A percentile compares a stretch with the other conserved stretches of the same genome.
Evolutionary conservation across 1,284 basidiomycete genomes (phyloP).

Genomic region (Melampsora larici-populina): DNA sequence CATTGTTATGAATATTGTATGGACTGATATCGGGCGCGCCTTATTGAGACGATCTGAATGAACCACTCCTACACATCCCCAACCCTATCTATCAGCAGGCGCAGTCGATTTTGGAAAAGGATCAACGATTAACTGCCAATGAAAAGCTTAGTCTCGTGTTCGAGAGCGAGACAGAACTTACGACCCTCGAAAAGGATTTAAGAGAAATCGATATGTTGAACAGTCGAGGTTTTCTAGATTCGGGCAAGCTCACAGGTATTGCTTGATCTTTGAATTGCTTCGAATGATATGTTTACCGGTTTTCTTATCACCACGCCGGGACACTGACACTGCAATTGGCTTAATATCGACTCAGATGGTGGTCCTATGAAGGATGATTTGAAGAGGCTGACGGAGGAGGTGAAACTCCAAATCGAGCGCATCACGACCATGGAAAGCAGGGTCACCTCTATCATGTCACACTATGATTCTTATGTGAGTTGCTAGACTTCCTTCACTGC

Average conservation of each 20-base stretch:
- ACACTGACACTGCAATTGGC: constrained; percentile 6
- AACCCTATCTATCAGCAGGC: constrained; percentile 3
- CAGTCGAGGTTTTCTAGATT: constrained; percentile 47
- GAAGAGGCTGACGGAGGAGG: constrained; percentile 4
- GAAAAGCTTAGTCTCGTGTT: constrained; percentile 49
- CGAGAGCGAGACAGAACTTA: constrained; percentile 49
- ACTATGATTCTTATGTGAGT: constrained; percentile 50
- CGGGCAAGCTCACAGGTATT: constrained; percentile 48
- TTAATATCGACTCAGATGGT: constrained; percentile 12
- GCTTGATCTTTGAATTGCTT: not conserved
- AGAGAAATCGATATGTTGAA: constrained; percentile 48
- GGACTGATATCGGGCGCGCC: not conserved
- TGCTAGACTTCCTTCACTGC: not conserved
- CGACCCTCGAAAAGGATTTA: constrained; percentile 48
- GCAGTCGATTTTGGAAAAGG: constrained; percentile 18
- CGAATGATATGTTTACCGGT: not conserved
- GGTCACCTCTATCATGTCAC: constrained; percentile 44
- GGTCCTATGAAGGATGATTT: constrained; percentile 43
- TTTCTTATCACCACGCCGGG: not conserved
- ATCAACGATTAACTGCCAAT: constrained; percentile 34
- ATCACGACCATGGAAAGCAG: constrained; percentile 45
- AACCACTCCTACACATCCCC: constrained; percentile 47
- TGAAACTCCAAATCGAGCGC: constrained; percentile 17
- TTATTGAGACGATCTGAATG: constrained; percentile 49
- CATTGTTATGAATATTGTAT: not conserved